These are phyloP conservation scores for Lagenaria siceraria DNA, from an alignment of 306 rosid genomes.

Conservation along the genomic window DNA sequence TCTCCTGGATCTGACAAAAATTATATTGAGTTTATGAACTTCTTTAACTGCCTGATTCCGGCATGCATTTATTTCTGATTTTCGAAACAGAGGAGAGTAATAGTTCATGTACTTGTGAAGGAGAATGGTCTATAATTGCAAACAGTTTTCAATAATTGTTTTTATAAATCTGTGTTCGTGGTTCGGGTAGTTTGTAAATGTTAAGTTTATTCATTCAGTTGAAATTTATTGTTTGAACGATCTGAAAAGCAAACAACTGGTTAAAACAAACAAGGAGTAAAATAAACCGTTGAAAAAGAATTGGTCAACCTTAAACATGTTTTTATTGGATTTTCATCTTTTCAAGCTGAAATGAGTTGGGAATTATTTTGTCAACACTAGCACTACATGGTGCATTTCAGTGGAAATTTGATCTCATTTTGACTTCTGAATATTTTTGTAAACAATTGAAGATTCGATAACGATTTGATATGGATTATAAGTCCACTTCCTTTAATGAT, in stretches of 20 bases:
- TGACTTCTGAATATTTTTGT: background rate
- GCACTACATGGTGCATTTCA: background rate
- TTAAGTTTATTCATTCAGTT: background rate
- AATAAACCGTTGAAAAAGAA: background rate
- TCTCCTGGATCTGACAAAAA: background rate
- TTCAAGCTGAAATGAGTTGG: background rate
- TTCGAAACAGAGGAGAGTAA: background rate
- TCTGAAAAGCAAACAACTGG: background rate
- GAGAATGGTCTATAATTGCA: background rate
- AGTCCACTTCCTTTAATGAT: background rate
- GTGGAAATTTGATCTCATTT: background rate
- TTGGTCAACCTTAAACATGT: background rate
- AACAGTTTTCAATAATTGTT: background rate
- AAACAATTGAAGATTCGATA: background rate
- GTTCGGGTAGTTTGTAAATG: background rate
- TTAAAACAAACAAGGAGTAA: background rate
- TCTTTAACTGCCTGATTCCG: background rate
- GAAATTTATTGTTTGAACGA: background rate
- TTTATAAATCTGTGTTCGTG: background rate
- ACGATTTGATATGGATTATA: background rate
- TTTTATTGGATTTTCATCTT: background rate
- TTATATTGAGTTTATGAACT: background rate
- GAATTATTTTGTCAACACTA: background rate
- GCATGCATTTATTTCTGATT: background rate
- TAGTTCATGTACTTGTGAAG: background rate